Base-by-base conservation (phyloP, 2,329 filamentous ascomycete genomes). In the Phoma sp. region DNA sequence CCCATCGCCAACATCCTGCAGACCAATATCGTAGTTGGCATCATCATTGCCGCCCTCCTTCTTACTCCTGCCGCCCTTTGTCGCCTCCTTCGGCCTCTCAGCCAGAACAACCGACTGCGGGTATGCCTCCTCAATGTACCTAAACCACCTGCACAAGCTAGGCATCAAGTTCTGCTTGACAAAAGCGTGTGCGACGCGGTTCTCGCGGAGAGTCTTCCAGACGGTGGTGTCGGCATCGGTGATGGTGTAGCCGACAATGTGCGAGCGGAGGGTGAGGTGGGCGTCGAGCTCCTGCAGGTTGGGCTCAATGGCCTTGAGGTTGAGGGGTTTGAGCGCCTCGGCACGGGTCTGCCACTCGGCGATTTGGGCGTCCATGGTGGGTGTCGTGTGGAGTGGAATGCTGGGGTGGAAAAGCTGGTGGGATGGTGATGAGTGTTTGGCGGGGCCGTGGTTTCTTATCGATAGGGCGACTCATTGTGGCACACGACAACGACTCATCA, bases 131-230 rank as follows among this genome's bases (percentile, higher is more conserved):
- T 96, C 92, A 63, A 98, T 82, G 74, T 89, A 96, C 67, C 81
- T 84, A 77, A 93, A 96, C 93, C 93, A 98, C 62, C 93, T 86
- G 47, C 86, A 85, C 56, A 96, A 76, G 75, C 95, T 96, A 54
- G 84, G 80, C 64, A 93, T 85, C 23, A 85, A 80, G 37, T 88
- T 90, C 77, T 91, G 91, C 77, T 91, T 90, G 66, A 96, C 83
- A 64, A 90, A 91, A 4, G 90, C 87, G 62, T 90, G 83, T 15
- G 91, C 89, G n/a, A 92, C 90, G 57, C 91, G 88, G 80, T 96
- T 97, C 66, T 85, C 87, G 52, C 91, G 88, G 47, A 97, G 83
- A 5, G 90, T 87, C 66, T 89, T 85, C 91, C 92, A 98, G 60
- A 96, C 83, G 68, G 89, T 89, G 60, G 87, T 84, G 75, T 98